Percentiles rank a stretch among this genome's conserved stretches.
These are phyloP conservation scores for Camillea tinctor DNA, from an alignment of 2,329 filamentous ascomycete species.

Conservation along the genomic window DNA sequence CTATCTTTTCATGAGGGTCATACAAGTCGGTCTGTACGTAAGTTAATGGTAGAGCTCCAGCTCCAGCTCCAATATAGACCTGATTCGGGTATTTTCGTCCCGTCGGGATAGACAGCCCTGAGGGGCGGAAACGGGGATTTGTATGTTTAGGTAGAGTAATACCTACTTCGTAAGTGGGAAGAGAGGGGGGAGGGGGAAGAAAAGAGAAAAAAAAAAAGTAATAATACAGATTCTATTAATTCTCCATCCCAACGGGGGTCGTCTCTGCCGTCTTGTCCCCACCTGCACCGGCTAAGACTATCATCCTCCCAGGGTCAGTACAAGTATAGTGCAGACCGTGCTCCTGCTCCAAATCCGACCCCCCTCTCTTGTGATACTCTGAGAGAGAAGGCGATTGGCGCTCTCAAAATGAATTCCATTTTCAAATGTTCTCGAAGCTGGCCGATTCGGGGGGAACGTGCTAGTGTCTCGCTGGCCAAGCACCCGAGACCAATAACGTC, in stretches of 20 bases:
- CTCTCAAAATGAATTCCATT: constrained; percentile 15
- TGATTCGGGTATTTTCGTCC: constrained; percentile 16
- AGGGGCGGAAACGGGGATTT: too few relatives aligned
- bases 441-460: constrained; percentile 18
- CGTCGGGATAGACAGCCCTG: constrained; percentile 16
- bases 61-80: neutral
- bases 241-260: constrained; percentile 7
- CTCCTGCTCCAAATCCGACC: constrained; percentile 7
- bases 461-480: constrained; percentile 6
- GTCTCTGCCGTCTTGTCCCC: constrained; percentile 19
- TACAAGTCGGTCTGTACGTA: constrained; percentile 15
- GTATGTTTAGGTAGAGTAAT: too few relatives aligned
- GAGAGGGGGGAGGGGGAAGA: neutral
- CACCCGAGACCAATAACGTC: constrained; percentile 18
- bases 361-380: constrained; percentile 25
- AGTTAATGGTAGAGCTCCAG: constrained; percentile 1
- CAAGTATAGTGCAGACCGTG: neutral
- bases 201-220: constrained; percentile 16
- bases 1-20: constrained; percentile 6
- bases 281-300: constrained; percentile 17
- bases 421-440: constrained; percentile 21
- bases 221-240: too few relatives aligned
- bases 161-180: too few relatives aligned
- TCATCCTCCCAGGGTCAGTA: constrained; percentile 3
- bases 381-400: constrained; percentile 18